Evolutionary conservation across 306 rosid species (phyloP), one percentile per base, ranked within the genome.

Genomic region (Corylus americana): DNA sequence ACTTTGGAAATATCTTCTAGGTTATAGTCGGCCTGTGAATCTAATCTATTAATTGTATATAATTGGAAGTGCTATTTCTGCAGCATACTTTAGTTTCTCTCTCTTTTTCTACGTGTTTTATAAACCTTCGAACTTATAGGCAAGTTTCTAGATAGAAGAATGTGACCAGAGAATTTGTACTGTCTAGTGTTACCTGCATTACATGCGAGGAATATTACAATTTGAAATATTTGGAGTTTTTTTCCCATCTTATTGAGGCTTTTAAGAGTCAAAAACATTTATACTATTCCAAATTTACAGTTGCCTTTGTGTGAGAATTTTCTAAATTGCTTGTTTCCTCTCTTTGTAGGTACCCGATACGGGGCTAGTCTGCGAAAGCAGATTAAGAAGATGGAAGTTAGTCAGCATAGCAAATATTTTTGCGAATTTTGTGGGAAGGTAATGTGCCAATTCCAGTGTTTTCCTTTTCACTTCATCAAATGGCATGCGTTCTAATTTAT

Each of bases 381-480:
- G 92, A 94, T 94, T 66, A 94, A 94, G 86, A 94, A 94, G 83
- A 94, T 94, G 97, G 98, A 94, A 83, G 96, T 94, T 9, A 94
- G 97, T 81, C 97, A 94, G 64, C 96, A 94, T 82, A 94, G 95
- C 87, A 92, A 89, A 29, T 94, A 78, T 63, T 94, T 94, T 91
- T 92, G 97, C 55, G 98, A 93, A 73, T 93, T 93, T 58, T 93
- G 96, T 18, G 97, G 98, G 73, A 93, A 93, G 98, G 97, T 90
- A 81, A 47, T 12, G 14, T 20, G 18, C 7, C 4, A 7, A 7
- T 29, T 54, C 45, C 20, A 49, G 5, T 8, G 7, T 7, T 0
- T 16, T 63, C 6, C 25, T 13, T 50, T 47, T 17, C 68, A 67
- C 51, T 67, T 39, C 9, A 1, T 37, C 8, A 12, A 12, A 39